These are phyloP conservation scores for Selaginella moellendorffii DNA, from an alignment of 75 land plant species.

Conservation along the genomic window DNA sequence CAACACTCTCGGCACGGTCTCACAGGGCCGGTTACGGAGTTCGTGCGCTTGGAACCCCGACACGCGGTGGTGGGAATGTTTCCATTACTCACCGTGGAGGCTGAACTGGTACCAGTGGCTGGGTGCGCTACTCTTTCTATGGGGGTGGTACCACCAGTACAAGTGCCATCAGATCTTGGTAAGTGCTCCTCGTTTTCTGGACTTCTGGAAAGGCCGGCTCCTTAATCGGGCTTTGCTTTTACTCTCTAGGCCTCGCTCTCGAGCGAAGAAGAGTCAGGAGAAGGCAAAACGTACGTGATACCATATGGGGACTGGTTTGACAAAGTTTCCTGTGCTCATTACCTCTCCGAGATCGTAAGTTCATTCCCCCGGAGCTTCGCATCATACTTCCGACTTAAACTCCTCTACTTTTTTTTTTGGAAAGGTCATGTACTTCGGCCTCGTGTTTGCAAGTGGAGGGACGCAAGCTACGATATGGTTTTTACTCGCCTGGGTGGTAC, in stretches of 20 bases:
- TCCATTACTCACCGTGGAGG: not conserved
- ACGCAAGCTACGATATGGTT: not conserved
- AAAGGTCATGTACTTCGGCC: not conserved
- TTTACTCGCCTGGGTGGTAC: not conserved
- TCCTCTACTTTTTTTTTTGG: too few species aligned
- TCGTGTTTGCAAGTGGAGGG: not conserved
- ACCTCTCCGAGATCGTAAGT: slow-evolving; percentile 74
- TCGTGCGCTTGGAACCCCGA: slow-evolving; percentile 9
- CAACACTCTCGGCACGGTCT: not conserved
- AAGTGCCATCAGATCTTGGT: slow-evolving; percentile 67
- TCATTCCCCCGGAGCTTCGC: too few species aligned
- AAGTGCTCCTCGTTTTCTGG: slow-evolving; percentile 6
- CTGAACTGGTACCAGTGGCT: slow-evolving; percentile 51
- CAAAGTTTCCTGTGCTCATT: slow-evolving; percentile 78
- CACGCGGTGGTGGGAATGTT: slow-evolving; percentile 9
- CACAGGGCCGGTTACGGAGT: not conserved
- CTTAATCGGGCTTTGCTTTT: too few species aligned
- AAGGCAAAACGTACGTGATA: slow-evolving; percentile 38
- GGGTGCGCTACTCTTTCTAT: slow-evolving; percentile 51
- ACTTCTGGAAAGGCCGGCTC: too few species aligned
- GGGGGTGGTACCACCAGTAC: slow-evolving; percentile 72
- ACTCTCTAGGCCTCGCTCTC: not conserved
- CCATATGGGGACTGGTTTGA: slow-evolving; percentile 89
- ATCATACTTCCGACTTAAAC: too few species aligned
- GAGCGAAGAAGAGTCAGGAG: slow-evolving; percentile 12